phyloP scores from a whole-genome alignment of 2,329 filamentous ascomycete species.

The Verticillium klebahnii region DNA sequence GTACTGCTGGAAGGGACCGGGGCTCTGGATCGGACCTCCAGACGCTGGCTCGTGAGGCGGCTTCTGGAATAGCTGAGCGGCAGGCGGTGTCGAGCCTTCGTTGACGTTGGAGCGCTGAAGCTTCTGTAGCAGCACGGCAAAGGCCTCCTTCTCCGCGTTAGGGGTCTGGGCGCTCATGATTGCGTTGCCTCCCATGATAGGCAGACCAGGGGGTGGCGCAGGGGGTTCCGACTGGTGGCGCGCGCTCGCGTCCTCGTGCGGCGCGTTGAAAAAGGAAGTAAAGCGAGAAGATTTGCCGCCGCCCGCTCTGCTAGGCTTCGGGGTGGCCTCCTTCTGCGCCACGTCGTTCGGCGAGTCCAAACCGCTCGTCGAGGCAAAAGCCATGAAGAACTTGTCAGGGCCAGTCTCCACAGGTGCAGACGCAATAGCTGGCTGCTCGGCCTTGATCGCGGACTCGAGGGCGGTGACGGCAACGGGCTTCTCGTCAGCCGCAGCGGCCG shows the following conservation, averaged over 20 bases:
- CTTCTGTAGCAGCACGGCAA: constrained; percentile 77
- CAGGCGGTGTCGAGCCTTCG: constrained; percentile 38
- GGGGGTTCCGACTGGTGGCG: constrained; percentile 10
- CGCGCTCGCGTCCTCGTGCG: constrained; percentile 13
- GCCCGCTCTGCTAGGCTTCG: constrained; percentile 48
- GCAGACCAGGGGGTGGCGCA: constrained; percentile 23
- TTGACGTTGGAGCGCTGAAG: constrained; percentile 56
- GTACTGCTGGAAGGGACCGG: constrained; percentile 43
- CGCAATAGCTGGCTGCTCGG: constrained; percentile 50
- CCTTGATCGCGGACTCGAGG: constrained; percentile 32
- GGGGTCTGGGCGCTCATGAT: constrained; percentile 16
- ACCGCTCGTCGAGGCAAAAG: constrained; percentile 37
- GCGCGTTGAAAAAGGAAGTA: constrained; percentile 70
- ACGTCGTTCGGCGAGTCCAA: constrained; percentile 49
- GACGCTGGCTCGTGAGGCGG: constrained; percentile 25
- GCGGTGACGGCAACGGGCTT: constrained; percentile 26
- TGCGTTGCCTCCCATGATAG: neutral
- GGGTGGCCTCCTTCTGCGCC: constrained; percentile 32
- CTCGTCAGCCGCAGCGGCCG: constrained; percentile 27
- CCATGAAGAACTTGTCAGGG: constrained; percentile 73
- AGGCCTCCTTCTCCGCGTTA: constrained; percentile 78
- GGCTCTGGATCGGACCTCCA: constrained; percentile 36
- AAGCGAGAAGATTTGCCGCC: constrained; percentile 73
- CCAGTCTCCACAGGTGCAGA: constrained; percentile 61
- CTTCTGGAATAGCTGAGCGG: constrained; percentile 36